Conservation (phyloP, 441 rosid species). For the Populus hybrid region DNA sequence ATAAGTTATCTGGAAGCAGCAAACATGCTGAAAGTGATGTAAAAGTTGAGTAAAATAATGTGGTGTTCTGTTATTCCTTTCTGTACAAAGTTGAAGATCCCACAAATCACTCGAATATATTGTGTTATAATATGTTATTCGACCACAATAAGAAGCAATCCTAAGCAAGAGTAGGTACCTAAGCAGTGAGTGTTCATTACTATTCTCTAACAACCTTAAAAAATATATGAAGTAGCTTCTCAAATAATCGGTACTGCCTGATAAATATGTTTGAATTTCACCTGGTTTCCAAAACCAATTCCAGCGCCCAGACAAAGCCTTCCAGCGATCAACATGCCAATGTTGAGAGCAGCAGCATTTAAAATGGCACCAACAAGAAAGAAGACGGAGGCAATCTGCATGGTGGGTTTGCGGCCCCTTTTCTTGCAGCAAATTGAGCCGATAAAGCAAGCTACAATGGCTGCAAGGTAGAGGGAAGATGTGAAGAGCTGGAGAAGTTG, state of each 20-base stretch:
- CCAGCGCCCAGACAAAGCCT: slow-evolving; percentile 51
- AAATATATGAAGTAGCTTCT: background rate
- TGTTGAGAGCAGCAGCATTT: slow-evolving; percentile 38
- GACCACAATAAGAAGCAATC: background rate
- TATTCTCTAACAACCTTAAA: too few species aligned
- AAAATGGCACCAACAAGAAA: slow-evolving; percentile 39
- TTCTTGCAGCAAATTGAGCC: slow-evolving; percentile 36
- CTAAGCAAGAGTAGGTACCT: background rate
- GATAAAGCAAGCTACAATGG: slow-evolving; percentile 31
- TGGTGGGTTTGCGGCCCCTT: slow-evolving; percentile 46
- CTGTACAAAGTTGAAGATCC: background rate
- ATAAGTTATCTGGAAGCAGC: background rate
- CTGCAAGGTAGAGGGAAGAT: slow-evolving; percentile 52
- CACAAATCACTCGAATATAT: background rate
- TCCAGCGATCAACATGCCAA: slow-evolving; percentile 46
- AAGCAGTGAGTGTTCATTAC: background rate
- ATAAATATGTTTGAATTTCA: slow-evolving; percentile 4
- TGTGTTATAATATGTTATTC: background rate
- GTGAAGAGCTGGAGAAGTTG: slow-evolving; percentile 53
- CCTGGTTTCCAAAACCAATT: slow-evolving; percentile 74
- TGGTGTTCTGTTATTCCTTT: background rate
- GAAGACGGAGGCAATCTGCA: slow-evolving; percentile 44
- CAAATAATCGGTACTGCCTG: background rate
- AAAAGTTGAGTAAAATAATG: background rate
- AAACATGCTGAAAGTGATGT: background rate